Conservation (phyloP, 257 asterid genomes). For the Misopates orontium region DNA sequence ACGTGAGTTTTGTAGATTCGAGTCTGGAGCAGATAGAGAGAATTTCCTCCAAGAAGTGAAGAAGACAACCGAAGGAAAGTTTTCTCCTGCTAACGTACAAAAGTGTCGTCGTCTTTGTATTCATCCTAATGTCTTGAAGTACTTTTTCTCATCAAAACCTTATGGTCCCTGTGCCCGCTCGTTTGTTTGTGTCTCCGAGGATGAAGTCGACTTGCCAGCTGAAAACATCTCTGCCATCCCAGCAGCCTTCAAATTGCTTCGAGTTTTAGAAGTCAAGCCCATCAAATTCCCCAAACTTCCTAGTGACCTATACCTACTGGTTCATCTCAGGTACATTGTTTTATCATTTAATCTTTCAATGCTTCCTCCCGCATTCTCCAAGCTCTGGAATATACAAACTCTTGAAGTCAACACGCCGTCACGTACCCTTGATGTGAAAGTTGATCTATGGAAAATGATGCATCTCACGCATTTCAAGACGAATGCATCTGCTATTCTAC, state of each 20-base stretch:
- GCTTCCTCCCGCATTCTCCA: slow-evolving; percentile 29
- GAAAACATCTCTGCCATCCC: slow-evolving; percentile 32
- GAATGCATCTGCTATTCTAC: slow-evolving; percentile 32
- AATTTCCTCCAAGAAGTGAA: slow-evolving; percentile 47
- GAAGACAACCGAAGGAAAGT: slow-evolving; percentile 23
- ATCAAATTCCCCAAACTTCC: slow-evolving; percentile 28
- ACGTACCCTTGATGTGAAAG: slow-evolving; percentile 20
- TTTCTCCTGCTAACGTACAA: slow-evolving; percentile 17
- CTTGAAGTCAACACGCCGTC: slow-evolving; percentile 27
- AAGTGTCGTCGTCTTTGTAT: slow-evolving; percentile 39
- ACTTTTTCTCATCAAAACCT: slow-evolving; percentile 26
- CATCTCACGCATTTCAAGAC: slow-evolving; percentile 39
- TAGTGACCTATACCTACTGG: slow-evolving; percentile 9
- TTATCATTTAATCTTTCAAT: slow-evolving; percentile 18
- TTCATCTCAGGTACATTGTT: slow-evolving; percentile 35
- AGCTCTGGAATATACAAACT: slow-evolving; percentile 38
- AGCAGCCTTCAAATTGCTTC: slow-evolving; percentile 30
- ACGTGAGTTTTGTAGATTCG: slow-evolving; percentile 47
- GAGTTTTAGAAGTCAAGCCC: slow-evolving; percentile 27
- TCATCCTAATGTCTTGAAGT: slow-evolving; percentile 28
- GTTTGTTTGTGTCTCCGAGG: slow-evolving; percentile 2
- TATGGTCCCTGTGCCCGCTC: slow-evolving; percentile 38
- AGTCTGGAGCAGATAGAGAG: slow-evolving; percentile 29
- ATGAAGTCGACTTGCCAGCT: slow-evolving; percentile 9
- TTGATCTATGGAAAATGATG: slow-evolving; percentile 33